Base-by-base conservation (phyloP, 495 filamentous ascomycete genomes). In the Amniculicola lignicola region DNA sequence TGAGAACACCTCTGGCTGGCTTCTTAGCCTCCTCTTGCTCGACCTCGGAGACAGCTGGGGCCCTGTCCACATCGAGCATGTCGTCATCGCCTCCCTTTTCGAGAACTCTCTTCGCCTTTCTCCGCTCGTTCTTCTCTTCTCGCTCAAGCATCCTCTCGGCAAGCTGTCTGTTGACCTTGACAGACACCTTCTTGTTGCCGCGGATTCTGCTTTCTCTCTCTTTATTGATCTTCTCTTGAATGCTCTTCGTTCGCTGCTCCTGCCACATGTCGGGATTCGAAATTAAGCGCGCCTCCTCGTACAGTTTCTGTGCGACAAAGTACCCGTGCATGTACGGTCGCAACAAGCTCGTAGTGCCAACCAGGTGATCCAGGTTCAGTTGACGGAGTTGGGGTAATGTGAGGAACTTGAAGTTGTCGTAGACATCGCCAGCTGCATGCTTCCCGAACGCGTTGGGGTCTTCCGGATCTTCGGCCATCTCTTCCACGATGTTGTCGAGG, bases 351-450 rank as follows among this genome's bases (percentile, higher is more conserved):
- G 88, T 93, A 47, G 86, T 86, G 45, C 90, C 92, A 38, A 96
- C 79, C 27, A 96, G 76, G 68, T 96, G 91, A 28, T 87, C 87
- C 37, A 96, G 70, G 63, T 85, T 93, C 52, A 96, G 79, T 0
- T 78, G 77, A 48, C 82, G 82, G 23, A 98, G 79, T 71, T 97
- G 88, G 27, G 86, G 81, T 44, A 86, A 67, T 4, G 92, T 95
- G 51, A 99, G 75, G 82, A 99, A 97, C 69, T 96, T 96, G 81
- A 88, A 97, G 69, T 97, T 96, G 70, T 97, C 94, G 74, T 96
- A 99, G 12, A 95, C 86, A 57, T 90, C 82, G 28, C 85, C 83
- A 29, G 69, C 79, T 15, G 59, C 43, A 21, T 42, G 35, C 10
- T 57, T 52, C 16, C 51, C 63, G 61, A 82, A 88, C 5, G 83